Base-by-base conservation (phyloP, 148 eudicot genomes). In the Amaranthus cruentus region DNA sequence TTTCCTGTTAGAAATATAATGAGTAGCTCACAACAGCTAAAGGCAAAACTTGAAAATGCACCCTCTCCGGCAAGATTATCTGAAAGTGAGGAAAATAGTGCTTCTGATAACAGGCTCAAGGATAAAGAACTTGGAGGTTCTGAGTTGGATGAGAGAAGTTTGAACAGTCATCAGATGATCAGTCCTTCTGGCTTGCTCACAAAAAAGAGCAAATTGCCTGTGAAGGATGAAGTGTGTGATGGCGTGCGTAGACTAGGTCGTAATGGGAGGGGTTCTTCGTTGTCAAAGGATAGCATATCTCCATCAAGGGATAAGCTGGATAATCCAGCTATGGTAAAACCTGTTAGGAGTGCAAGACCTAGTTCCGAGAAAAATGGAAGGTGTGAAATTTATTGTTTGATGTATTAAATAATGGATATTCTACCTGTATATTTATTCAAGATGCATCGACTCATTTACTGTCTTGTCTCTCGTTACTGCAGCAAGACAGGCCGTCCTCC, bases 401-500 rank as follows among this genome's bases (percentile, higher is more conserved):
- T 15, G 5, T 28, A 46, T 77, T 75, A 49, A 28, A 12, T 52
- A 59, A 63, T 28, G 38, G 38, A 28, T 28, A 28, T 28, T 64
- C 49, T 64, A 21, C 0, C 66, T 2, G 56, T 59, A 21, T 75
- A 0, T 56, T 38, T 49, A 67, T 76, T 13, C 13, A 11, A 11
- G 38, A 28, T 63, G 67, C 9, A 3, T 68, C 61, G 56, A 66
- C 42, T 76, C 49, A 70, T 73, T 69, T 66, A 3, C 56, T 55
- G 56, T 63, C 73, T 74, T 6, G 51, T 9, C 55, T 51, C 75
- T 66, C 21, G 57, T 44, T 79, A 53, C 73, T 80, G 66, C 94
- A 93, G 98, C 81, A 93, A 89, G 80, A 79, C 90, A 55, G 98
- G 97, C 43, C 98, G 95, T 58, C 92, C 90, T 72, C 86, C 86